phyloP scores from a whole-genome alignment of 352 stramenopile genomes.

The Phytophthora pluvialis region DNA sequence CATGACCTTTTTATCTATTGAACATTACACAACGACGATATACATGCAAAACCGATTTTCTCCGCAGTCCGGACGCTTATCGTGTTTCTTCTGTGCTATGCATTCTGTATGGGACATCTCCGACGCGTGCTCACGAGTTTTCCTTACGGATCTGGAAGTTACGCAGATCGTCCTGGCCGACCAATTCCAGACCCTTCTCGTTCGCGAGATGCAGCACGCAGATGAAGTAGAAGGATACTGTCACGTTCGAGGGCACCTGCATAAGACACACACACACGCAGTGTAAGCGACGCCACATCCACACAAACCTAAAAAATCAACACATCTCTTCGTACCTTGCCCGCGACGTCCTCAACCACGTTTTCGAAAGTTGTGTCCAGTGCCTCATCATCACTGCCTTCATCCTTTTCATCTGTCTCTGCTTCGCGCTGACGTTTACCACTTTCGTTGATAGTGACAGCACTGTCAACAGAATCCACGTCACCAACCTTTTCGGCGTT shows the following conservation, averaged over 20 bases:
- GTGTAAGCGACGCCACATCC: constrained; percentile 5
- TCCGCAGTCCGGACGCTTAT: constrained; percentile 16
- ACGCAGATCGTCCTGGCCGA: constrained; percentile 74
- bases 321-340: constrained; percentile 51
- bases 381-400: constrained; percentile 20
- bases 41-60: constrained; percentile 35
- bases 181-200: constrained; percentile 95
- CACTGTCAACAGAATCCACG: constrained; percentile 3
- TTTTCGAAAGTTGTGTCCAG: constrained; percentile 86
- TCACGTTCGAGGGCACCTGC: constrained; percentile 93
- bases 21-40: constrained; percentile 37
- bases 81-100: constrained; percentile 18
- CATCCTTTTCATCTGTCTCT: constrained; percentile 29
- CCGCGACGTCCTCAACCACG: constrained; percentile 90
- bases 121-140: constrained; percentile 11
- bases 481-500: constrained; percentile 3
- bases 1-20: constrained; percentile 30
- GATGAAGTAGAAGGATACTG: constrained; percentile 99
- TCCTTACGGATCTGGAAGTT: constrained; percentile 81
- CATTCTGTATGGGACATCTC: constrained; percentile 13
- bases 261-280: constrained; percentile 5
- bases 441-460: constrained; percentile 35
- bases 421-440: constrained; percentile 36
- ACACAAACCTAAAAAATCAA: not conserved
- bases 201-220: constrained; percentile 99